Conservation (phyloP, 352 stramenopile species). For the Globisporangium yorkense region DNA sequence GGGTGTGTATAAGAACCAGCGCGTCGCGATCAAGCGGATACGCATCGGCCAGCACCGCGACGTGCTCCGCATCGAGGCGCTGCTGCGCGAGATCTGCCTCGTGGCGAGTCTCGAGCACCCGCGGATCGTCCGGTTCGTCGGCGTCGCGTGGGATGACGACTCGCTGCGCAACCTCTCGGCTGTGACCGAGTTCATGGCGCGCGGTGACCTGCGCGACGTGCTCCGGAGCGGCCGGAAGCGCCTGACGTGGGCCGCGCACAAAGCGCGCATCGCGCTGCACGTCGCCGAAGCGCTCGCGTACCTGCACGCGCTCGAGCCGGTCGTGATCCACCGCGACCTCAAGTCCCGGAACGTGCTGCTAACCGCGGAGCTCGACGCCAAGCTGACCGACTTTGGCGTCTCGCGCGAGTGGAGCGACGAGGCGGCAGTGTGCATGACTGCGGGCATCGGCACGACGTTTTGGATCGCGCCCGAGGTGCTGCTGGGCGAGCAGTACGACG, state of each 20-base stretch:
- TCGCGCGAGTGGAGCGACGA: constrained; percentile 50
- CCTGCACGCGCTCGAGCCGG: not conserved
- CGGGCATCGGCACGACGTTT: constrained; percentile 60
- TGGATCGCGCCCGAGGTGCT: constrained; percentile 71
- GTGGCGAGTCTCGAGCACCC: constrained; percentile 51
- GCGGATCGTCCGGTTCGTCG: constrained; percentile 62
- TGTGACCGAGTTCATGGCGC: constrained; percentile 73
- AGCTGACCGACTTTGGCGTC: constrained; percentile 72
- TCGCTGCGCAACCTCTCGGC: constrained; percentile 44
- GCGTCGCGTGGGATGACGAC: constrained; percentile 53
- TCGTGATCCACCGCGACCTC: not conserved
- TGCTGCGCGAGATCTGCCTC: constrained; percentile 61
- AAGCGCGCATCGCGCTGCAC: not conserved
- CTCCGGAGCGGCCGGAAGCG: constrained; percentile 14
- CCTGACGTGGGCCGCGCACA: not conserved
- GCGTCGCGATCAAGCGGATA: constrained; percentile 68
- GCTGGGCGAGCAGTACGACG: constrained; percentile 48
- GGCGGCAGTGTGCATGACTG: constrained; percentile 53
- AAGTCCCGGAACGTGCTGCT: constrained; percentile 9
- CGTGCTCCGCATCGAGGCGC: constrained; percentile 49
- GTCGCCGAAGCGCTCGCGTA: not conserved
- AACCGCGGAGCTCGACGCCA: constrained; percentile 50
- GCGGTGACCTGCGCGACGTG: constrained; percentile 57
- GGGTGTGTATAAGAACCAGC: constrained; percentile 48
- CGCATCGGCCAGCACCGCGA: constrained; percentile 37